A percentile compares a stretch with the other conserved stretches of the same genome.
phyloP scores from a whole-genome alignment of 106 monocot genomes.

The Allium cepa region DNA sequence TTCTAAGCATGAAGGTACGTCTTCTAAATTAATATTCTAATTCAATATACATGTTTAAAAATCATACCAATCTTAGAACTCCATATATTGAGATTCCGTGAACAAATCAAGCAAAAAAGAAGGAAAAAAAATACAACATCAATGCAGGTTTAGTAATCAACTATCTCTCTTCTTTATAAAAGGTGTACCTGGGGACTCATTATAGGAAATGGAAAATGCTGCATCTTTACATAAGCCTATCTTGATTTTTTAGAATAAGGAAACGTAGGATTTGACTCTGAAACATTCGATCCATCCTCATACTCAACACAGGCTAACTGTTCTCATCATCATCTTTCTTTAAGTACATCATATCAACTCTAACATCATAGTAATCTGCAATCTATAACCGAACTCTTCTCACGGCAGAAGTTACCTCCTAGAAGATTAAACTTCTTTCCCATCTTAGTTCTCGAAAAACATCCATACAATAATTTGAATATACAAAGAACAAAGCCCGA shows the following conservation, averaged over 20 bases:
- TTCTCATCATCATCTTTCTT: constrained; percentile 3
- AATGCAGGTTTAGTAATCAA: too few relatives aligned
- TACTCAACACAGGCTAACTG: not conserved
- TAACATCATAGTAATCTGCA: constrained; percentile 15
- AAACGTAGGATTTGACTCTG: not conserved
- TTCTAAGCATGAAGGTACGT: too few relatives aligned
- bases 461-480: constrained; percentile 14
- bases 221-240: not conserved
- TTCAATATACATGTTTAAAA: too few relatives aligned
- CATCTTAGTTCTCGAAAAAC: constrained; percentile 19
- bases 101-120: too few relatives aligned
- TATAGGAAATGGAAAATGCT: not conserved
- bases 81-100: too few relatives aligned
- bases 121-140: too few relatives aligned
- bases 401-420: constrained; percentile 3
- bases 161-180: not conserved
- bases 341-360: constrained; percentile 5
- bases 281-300: constrained; percentile 1
- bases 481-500: constrained; percentile 9
- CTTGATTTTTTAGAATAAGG: not conserved
- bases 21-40: too few relatives aligned
- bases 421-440: constrained; percentile 22
- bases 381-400: constrained; percentile 3
- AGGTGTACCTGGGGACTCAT: constrained; percentile 10
- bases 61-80: too few relatives aligned